A percentile compares a stretch with the other conserved stretches of the same genome.
These are phyloP conservation scores for Naematelia aurantialba DNA, from an alignment of 768 basidiomycete genomes.

Conservation along the genomic window DNA sequence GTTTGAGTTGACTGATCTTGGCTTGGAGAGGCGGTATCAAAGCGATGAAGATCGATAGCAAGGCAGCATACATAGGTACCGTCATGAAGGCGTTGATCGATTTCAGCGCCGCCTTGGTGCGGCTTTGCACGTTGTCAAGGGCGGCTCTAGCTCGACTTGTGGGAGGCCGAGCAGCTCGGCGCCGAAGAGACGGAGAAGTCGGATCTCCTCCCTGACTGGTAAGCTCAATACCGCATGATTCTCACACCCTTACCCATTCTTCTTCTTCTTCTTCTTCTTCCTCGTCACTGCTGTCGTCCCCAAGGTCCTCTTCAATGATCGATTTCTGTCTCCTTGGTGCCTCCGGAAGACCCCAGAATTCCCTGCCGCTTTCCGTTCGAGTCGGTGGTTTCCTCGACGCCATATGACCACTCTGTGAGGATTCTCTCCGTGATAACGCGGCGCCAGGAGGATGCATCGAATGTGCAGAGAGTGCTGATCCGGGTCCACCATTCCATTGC, in stretches of 20 bases:
- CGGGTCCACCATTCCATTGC: slow-evolving; percentile 13
- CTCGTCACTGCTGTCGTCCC: slow-evolving; percentile 34
- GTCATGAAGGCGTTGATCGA: slow-evolving; percentile 72
- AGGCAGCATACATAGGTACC: slow-evolving; percentile 75
- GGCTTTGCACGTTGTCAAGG: slow-evolving; percentile 17
- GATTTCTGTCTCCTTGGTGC: slow-evolving; percentile 24
- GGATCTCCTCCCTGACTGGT: neutral
- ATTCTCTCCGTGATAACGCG: neutral
- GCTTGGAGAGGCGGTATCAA: slow-evolving; percentile 72
- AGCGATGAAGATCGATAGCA: slow-evolving; percentile 71
- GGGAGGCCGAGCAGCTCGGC: slow-evolving; percentile 11
- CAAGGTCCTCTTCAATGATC: slow-evolving; percentile 15
- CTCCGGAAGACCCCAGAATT: slow-evolving; percentile 49
- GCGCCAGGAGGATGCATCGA: slow-evolving; percentile 20
- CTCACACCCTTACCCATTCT: slow-evolving; percentile 36
- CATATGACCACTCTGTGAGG: neutral
- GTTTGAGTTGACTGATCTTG: slow-evolving; percentile 61
- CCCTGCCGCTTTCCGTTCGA: slow-evolving; percentile 45
- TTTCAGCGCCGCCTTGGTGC: slow-evolving; percentile 43
- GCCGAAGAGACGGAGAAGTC: neutral
- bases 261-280: slow-evolving; percentile 26
- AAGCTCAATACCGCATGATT: neutral
- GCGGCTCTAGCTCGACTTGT: neutral
- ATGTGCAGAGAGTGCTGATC: slow-evolving; percentile 23
- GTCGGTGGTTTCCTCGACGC: slow-evolving; percentile 20